Evolutionary conservation across 1,284 basidiomycete genomes (phyloP), one percentile per base, ranked within the genome.

Genomic region (Puccinia coronata): DNA sequence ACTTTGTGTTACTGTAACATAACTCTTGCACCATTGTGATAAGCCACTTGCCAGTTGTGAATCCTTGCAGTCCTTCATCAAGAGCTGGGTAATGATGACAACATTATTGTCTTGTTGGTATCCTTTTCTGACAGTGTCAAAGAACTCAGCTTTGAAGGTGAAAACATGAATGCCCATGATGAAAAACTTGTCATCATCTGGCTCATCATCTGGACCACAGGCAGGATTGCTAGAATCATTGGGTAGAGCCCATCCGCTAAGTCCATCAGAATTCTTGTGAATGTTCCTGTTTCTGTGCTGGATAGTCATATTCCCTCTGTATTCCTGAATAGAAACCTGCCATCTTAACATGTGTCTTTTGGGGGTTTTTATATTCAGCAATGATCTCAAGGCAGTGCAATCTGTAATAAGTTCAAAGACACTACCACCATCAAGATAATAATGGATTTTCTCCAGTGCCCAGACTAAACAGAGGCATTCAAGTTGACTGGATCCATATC

Each of bases 191-290:
- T 9, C 9, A 12, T 69, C 25, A 6, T 25, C 23, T 43, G 5
- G 12, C 34, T 5, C 23, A 36, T 39, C 34, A 12, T 25, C 34
- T 28, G 65, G 65, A 43, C 11, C 69, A 34, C 25, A 72, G 31
- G 69, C 69, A 43, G 69, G 69, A 28, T 72, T 47, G 47, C 31
- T 34, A 18, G 53, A 34, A 55, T 53, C 25, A 59, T 51, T 57
- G 34, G 47, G 72, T 47, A 47, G 6, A 16, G 43, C 9, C 43
- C 43, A 53, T 41, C 43, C n/a, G 41, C 72, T 53, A 6, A 51
- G 28, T 25, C 47, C 71, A 73, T 73, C 71, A 49, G 71, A 36
- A 73, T 73, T 49, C 20, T 73, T 73, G 28, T 73, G 71, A 18
- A 73, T 41, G 23, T 71, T 71, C 25, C 69, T 39, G 31, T 34